A percentile compares a stretch with the other conserved stretches of the same genome.
Conservation (phyloP, 148 eudicot genomes). For the Suaeda aralocaspica region DNA sequence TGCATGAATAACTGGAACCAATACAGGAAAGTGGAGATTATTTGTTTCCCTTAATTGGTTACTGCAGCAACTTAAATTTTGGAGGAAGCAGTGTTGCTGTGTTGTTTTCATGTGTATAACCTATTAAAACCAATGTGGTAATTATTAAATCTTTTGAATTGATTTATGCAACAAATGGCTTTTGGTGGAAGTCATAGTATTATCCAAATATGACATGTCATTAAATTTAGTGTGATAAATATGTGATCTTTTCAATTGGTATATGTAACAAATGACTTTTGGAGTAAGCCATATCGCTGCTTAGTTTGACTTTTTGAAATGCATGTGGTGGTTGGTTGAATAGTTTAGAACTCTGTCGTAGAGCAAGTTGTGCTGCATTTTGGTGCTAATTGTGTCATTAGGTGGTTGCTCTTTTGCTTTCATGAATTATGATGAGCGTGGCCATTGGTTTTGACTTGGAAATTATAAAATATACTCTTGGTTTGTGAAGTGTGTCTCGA, state of each 20-base stretch:
- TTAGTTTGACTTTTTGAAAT: too few relatives aligned
- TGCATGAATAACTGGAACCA: neutral
- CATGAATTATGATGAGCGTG: too few relatives aligned
- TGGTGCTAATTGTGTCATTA: constrained; percentile 1
- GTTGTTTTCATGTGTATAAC: neutral
- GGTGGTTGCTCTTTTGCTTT: too few relatives aligned
- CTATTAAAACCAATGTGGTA: neutral
- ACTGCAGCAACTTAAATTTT: neutral
- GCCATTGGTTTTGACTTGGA: neutral
- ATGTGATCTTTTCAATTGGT: too few relatives aligned
- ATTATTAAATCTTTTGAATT: neutral
- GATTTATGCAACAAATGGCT: neutral
- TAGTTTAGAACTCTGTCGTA: neutral
- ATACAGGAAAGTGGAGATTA: too few relatives aligned
- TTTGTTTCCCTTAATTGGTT: neutral
- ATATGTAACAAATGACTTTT: too few relatives aligned
- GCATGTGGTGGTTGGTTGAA: neutral
- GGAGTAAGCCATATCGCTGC: too few relatives aligned
- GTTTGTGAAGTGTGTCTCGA: neutral
- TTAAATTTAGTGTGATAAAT: too few relatives aligned
- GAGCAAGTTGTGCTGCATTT: neutral
- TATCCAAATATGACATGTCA: neutral
- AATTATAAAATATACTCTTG: neutral
- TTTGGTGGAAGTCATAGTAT: neutral
- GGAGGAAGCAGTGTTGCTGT: neutral